These are phyloP conservation scores for Alternaria consortialis DNA, from an alignment of 2,329 filamentous ascomycete species.

Conservation along the genomic window DNA sequence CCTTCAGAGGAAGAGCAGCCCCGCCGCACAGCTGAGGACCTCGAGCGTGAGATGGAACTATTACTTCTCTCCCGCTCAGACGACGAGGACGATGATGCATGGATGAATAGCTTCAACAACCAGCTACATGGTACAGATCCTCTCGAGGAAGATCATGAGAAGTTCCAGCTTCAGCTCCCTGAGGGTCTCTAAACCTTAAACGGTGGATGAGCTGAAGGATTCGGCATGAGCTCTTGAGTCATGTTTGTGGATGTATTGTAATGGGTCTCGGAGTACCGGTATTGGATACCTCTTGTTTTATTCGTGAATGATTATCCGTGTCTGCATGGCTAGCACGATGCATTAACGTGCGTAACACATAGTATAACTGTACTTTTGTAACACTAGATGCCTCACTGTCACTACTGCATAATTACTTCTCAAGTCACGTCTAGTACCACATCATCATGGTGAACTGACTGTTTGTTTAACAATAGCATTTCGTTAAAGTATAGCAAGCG, in stretches of 20 bases:
- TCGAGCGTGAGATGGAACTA: constrained; percentile 45
- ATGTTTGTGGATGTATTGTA: background rate
- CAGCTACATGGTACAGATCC: constrained; percentile 35
- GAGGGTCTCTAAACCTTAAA: constrained; percentile 34
- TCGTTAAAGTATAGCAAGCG: background rate
- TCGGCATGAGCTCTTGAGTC: background rate
- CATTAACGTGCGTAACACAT: background rate
- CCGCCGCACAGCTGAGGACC: constrained; percentile 44
- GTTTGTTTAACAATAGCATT: background rate
- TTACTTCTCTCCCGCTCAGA: constrained; percentile 39
- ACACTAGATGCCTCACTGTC: background rate
- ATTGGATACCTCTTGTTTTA: constrained; percentile 23
- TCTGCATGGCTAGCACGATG: background rate
- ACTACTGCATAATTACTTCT: background rate
- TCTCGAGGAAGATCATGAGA: constrained; percentile 41
- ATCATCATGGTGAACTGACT: background rate
- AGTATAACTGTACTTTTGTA: background rate
- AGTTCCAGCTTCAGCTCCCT: constrained; percentile 46
- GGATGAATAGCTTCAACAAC: constrained; percentile 41
- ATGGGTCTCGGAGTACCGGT: constrained; percentile 10
- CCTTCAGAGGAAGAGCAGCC: constrained; percentile 29
- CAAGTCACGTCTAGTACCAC: background rate
- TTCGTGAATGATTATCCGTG: background rate
- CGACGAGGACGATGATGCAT: constrained; percentile 43
- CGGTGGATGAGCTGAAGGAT: background rate